phyloP scores from a whole-genome alignment of 139 green algal species.

The Zygnema circumcarinatum region DNA sequence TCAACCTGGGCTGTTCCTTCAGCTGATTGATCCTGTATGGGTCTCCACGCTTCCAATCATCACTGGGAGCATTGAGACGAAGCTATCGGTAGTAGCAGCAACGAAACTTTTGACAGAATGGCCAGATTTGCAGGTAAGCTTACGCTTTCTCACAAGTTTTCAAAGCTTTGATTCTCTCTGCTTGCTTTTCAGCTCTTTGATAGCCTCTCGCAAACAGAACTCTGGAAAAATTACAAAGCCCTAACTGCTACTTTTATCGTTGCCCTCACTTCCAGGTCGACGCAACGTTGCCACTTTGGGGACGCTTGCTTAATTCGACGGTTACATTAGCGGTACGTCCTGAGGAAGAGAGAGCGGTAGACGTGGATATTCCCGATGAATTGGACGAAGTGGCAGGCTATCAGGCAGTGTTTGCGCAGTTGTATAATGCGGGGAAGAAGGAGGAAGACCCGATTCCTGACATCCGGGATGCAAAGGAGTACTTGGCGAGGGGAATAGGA shows the following conservation, averaged over 20 bases:
- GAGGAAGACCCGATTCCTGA: slow-evolving; percentile 67
- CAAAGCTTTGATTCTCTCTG: no score
- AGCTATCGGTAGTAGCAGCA: slow-evolving; percentile 79
- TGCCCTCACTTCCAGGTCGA: no score
- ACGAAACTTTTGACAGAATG: slow-evolving; percentile 75
- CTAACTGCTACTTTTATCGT: no score
- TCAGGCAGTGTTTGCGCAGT: slow-evolving; percentile 67
- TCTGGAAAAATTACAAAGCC: no score
- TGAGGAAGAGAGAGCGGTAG: slow-evolving; percentile 25
- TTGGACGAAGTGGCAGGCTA: slow-evolving; percentile 59
- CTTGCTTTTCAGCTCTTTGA: no score
- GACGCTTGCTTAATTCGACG: slow-evolving; percentile 70
- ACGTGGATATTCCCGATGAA: slow-evolving; percentile 10
- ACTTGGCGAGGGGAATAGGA: slow-evolving; percentile 64
- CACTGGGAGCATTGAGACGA: slow-evolving; percentile 74
- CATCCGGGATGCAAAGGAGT: slow-evolving; percentile 61
- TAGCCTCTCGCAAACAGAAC: no score
- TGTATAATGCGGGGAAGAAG: slow-evolving; percentile 77
- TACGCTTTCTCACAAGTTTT: slow-evolving; percentile 19
- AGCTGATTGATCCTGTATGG: slow-evolving; percentile 85
- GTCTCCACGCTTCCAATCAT: slow-evolving; percentile 69
- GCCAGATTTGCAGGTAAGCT: slow-evolving; percentile 23
- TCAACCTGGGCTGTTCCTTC: slow-evolving; percentile 82
- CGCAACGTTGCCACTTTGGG: slow-evolving; percentile 65
- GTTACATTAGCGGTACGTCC: slow-evolving; percentile 67